phyloP scores from a whole-genome alignment of 495 filamentous ascomycete species.

The Hypoxylon lienhwacheense region DNA sequence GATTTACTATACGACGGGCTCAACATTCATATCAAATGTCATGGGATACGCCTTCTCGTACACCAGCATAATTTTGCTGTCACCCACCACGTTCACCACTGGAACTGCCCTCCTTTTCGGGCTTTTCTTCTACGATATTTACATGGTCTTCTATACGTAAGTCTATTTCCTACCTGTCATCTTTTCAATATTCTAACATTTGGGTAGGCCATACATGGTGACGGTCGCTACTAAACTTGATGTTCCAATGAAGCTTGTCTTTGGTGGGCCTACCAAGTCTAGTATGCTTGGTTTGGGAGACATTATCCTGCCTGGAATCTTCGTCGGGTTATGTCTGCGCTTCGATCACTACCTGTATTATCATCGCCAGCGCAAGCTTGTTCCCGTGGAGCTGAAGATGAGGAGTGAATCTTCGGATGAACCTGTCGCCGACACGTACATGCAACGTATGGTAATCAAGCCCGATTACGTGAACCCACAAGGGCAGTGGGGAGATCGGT shows the following conservation, averaged over 20 bases:
- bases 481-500: slow-evolving; percentile 79
- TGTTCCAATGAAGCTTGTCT: slow-evolving; percentile 90
- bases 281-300: slow-evolving; percentile 94
- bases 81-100: slow-evolving; percentile 85
- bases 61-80: slow-evolving; percentile 76
- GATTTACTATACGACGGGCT: slow-evolving; percentile 70
- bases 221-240: slow-evolving; percentile 90
- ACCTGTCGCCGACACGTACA: slow-evolving; percentile 34
- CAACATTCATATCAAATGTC: slow-evolving; percentile 79
- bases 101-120: slow-evolving; percentile 75
- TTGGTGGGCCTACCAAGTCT: slow-evolving; percentile 67
- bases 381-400: slow-evolving; percentile 42
- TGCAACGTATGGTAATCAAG: slow-evolving; percentile 48
- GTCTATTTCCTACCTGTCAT: slow-evolving; percentile 21
- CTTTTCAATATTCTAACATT: slow-evolving; percentile 18
- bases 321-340: slow-evolving; percentile 83
- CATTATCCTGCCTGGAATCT: slow-evolving; percentile 90
- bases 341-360: slow-evolving; percentile 90
- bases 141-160: slow-evolving; percentile 94
- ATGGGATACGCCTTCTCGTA: slow-evolving; percentile 88
- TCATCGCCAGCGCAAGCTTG: slow-evolving; percentile 47
- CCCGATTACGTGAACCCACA: slow-evolving; percentile 61
- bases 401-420: slow-evolving; percentile 44
- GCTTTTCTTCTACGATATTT: slow-evolving; percentile 92
- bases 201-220: slow-evolving; percentile 77